Evolutionary conservation across 768 basidiomycete species (phyloP).

Genomic region (Antrodiella citrinella): DNA sequence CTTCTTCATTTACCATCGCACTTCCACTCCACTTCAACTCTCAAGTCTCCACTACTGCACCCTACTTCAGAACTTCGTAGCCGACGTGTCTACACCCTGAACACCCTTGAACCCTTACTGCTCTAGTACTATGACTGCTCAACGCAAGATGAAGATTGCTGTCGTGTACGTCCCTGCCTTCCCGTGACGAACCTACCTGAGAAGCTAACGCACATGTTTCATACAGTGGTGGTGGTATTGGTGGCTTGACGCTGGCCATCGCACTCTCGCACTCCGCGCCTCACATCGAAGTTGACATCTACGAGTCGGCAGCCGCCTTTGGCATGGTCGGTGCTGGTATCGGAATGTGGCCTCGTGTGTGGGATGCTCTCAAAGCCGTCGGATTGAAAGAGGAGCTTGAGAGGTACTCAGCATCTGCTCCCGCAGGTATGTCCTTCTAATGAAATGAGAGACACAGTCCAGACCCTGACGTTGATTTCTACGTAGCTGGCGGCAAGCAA

Average conservation of each 20-base stretch:
- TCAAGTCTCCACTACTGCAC: too few relatives aligned
- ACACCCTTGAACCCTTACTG: too few relatives aligned
- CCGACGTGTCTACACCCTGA: too few relatives aligned
- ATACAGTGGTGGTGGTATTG: conserved; percentile 20
- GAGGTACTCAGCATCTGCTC: not conserved
- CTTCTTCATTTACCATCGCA: too few relatives aligned
- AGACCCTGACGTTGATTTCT: not conserved
- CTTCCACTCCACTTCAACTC: too few relatives aligned
- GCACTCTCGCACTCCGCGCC: conserved; percentile 9
- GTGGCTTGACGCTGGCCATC: conserved; percentile 19
- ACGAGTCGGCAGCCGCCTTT: conserved; percentile 16
- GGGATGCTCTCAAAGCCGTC: conserved; percentile 14
- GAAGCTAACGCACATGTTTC: not conserved
- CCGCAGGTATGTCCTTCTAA: not conserved
- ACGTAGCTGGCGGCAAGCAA: not conserved
- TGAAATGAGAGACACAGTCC: not conserved
- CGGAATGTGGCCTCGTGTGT: conserved; percentile 14
- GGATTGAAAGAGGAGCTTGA: conserved; percentile 14
- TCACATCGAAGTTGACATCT: conserved; percentile 17
- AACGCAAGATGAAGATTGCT: not conserved
- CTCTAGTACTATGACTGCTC: too few relatives aligned
- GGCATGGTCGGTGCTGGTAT: conserved; percentile 19
- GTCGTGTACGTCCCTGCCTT: not conserved
- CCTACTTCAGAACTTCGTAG: too few relatives aligned
- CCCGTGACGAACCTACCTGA: too few relatives aligned